Evolutionary conservation across 108 stramenopile genomes (phyloP).

Genomic region (Bacterosira constricta): DNA sequence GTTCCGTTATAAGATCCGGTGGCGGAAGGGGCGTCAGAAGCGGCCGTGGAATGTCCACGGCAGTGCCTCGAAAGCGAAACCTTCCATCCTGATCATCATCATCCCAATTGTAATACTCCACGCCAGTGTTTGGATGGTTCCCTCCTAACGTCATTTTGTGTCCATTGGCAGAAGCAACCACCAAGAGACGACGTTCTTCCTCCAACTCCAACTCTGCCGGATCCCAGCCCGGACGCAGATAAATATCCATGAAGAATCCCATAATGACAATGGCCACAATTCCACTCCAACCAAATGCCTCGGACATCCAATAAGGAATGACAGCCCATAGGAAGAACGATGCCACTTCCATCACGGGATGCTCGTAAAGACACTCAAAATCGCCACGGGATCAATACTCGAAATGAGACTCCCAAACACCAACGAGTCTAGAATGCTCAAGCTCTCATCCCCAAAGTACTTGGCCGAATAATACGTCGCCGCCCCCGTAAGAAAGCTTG

Average conservation of each 20-base stretch:
- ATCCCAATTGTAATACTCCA: slow-evolving; percentile 42
- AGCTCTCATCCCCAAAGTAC: slow-evolving; percentile 23
- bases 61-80: slow-evolving; percentile 39
- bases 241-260: slow-evolving; percentile 69
- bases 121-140: background rate
- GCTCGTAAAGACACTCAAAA: slow-evolving; percentile 55
- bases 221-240: slow-evolving; percentile 54
- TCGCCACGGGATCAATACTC: slow-evolving; percentile 67
- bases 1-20: background rate
- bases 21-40: background rate
- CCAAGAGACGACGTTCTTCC: slow-evolving; percentile 14
- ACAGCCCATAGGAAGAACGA: slow-evolving; percentile 90
- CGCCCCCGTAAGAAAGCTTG: slow-evolving; percentile 71
- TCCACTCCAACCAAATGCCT: slow-evolving; percentile 75
- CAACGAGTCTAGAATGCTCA: slow-evolving; percentile 50
- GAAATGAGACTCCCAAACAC: slow-evolving; percentile 68
- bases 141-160: background rate
- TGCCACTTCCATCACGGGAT: slow-evolving; percentile 83
- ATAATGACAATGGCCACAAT: slow-evolving; percentile 81
- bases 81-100: slow-evolving; percentile 20
- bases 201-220: slow-evolving; percentile 21
- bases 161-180: background rate
- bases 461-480: slow-evolving; percentile 57
- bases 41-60: slow-evolving; percentile 31
- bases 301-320: slow-evolving; percentile 89